These are phyloP conservation scores for Trifolium pratense DNA, from an alignment of 306 rosid species.

Conservation along the genomic window DNA sequence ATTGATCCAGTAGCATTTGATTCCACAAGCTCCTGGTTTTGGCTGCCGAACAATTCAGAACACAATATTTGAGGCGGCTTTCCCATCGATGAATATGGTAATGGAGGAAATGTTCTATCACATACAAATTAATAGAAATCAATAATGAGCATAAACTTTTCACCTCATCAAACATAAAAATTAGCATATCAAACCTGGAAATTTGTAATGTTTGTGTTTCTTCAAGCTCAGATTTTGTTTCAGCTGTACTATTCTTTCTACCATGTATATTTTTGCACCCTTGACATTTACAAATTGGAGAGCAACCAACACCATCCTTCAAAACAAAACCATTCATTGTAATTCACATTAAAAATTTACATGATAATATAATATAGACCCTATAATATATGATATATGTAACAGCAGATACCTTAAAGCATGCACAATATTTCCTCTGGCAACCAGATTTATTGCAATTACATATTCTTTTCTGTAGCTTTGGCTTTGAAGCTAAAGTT, in stretches of 20 bases:
- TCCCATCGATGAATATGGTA: not conserved
- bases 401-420: constrained; percentile 69
- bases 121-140: not conserved
- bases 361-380: no score
- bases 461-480: constrained; percentile 60
- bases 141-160: not conserved
- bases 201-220: not conserved
- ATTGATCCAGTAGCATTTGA: not conserved
- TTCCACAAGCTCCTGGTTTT: not conserved
- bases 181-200: not conserved
- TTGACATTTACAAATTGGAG: constrained; percentile 80
- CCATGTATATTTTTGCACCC: constrained; percentile 86
- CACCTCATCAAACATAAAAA: not conserved
- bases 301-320: constrained; percentile 95
- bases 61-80: not conserved
- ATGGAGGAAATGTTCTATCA: not conserved
- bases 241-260: constrained; percentile 64
- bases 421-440: constrained; percentile 87
- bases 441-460: constrained; percentile 96
- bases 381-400: no score
- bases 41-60: not conserved
- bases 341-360: constrained; percentile 37
- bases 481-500: no score
- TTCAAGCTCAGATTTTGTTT: not conserved
- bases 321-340: constrained; percentile 42